Percentiles rank a stretch among this genome's conserved stretches.
Evolutionary conservation across 441 rosid genomes (phyloP).

Genomic region (Adansonia madagascariensis): DNA sequence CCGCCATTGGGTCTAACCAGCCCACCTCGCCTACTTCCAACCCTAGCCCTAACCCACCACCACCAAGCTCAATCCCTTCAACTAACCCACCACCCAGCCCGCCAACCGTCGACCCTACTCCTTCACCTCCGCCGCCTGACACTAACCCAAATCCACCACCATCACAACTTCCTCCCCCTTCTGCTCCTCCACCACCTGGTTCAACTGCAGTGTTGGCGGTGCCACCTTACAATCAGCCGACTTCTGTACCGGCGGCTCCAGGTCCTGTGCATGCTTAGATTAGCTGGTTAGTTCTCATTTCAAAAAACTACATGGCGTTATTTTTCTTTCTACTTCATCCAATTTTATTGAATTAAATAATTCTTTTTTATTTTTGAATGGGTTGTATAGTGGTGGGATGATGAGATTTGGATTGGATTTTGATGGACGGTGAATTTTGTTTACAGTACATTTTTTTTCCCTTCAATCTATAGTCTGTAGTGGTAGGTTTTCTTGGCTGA

Average conservation of each 20-base stretch:
- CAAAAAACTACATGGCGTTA: neutral
- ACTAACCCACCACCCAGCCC: conserved; percentile 30
- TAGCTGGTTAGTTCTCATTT: conserved; percentile 23
- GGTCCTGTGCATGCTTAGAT: conserved; percentile 65
- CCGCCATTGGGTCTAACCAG: conserved; percentile 27
- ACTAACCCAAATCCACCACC: conserved; percentile 36
- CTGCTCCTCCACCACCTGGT: conserved; percentile 58
- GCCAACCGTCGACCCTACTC: conserved; percentile 23
- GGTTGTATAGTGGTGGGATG: neutral
- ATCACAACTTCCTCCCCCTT: conserved; percentile 34
- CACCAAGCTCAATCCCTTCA: conserved; percentile 7
- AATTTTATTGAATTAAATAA: neutral
- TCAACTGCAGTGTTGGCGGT: conserved; percentile 44
- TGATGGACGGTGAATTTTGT: neutral
- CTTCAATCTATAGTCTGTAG: neutral
- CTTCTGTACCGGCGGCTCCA: conserved; percentile 48
- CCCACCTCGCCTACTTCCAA: conserved; percentile 32
- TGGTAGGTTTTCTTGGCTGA: neutral
- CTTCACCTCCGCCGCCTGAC: conserved; percentile 35
- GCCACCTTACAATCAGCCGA: conserved; percentile 58
- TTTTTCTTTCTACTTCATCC: neutral
- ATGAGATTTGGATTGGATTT: neutral
- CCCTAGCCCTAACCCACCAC: conserved; percentile 43
- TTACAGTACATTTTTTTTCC: neutral
- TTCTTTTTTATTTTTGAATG: neutral